Evolutionary conservation across 169 alveolate genomes (phyloP).

Genomic region (Sarcocystis neurona): DNA sequence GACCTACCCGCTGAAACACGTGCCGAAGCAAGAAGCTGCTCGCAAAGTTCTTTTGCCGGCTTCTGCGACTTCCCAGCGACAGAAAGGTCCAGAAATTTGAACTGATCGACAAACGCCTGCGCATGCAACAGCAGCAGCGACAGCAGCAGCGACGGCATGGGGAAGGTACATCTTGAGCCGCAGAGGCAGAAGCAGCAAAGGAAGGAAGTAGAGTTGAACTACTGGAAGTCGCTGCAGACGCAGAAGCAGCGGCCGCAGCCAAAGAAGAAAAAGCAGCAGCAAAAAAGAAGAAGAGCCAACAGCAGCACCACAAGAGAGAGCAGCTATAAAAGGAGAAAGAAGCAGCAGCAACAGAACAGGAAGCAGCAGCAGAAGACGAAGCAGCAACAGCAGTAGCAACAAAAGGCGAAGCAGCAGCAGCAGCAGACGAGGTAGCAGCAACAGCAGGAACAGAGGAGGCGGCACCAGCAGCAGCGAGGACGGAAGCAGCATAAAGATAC

Average conservation of each 20-base stretch:
- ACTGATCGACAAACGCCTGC: slow-evolving; percentile 82
- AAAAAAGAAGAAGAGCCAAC: background rate
- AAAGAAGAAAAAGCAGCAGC: too few species aligned
- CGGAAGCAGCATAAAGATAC: background rate
- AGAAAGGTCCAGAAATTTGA: slow-evolving; percentile 75
- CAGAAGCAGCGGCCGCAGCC: background rate
- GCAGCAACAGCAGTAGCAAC: background rate
- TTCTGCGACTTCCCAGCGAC: slow-evolving; percentile 72
- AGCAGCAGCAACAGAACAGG: background rate
- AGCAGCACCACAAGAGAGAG: background rate
- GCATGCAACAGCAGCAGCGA: background rate
- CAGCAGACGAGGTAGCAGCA: background rate
- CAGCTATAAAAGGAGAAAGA: background rate
- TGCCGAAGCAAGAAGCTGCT: background rate
- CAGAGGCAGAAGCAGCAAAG: background rate
- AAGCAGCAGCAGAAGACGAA: background rate
- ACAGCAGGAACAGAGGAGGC: background rate
- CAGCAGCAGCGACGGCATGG: too few species aligned
- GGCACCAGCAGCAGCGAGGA: background rate
- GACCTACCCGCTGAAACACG: background rate
- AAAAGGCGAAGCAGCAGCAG: background rate
- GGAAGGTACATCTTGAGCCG: background rate
- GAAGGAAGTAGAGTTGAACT: background rate
- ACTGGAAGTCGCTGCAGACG: background rate
- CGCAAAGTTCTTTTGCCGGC: slow-evolving; percentile 70